A percentile compares a stretch with the other conserved stretches of the same genome.
Evolutionary conservation across 2,329 filamentous ascomycete species (phyloP).

Genomic region (Fusarium sp.): DNA sequence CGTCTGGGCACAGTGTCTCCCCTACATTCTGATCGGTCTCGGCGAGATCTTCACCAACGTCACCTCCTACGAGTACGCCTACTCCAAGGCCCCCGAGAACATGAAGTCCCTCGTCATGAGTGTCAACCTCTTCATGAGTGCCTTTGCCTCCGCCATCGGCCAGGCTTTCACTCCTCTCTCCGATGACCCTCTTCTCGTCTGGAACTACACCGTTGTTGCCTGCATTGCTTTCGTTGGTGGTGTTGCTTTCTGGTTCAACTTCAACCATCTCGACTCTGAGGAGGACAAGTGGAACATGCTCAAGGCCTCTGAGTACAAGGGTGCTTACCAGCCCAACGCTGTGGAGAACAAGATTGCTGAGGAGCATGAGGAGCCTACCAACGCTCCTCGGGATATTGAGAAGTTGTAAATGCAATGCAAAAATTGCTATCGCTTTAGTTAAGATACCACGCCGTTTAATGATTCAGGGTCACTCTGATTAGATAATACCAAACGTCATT

Average conservation of each 20-base stretch:
- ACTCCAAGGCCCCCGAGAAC: slow-evolving; percentile 82
- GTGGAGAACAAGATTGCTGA: slow-evolving; percentile 48
- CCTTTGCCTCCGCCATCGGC: slow-evolving; percentile 78
- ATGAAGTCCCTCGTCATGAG: slow-evolving; percentile 84
- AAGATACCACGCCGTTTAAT: slow-evolving; percentile 36
- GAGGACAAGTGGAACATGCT: slow-evolving; percentile 80
- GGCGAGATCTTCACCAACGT: slow-evolving; percentile 70
- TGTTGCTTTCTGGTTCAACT: slow-evolving; percentile 77
- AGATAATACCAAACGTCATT: slow-evolving; percentile 10
- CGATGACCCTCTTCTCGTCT: slow-evolving; percentile 75
- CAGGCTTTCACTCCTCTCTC: slow-evolving; percentile 76
- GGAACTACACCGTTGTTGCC: slow-evolving; percentile 79
- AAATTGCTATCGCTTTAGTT: slow-evolving; percentile 31
- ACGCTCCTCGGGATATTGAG: slow-evolving; percentile 41
- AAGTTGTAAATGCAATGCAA: slow-evolving; percentile 31
- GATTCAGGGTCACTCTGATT: slow-evolving; percentile 7
- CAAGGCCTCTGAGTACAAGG: slow-evolving; percentile 60
- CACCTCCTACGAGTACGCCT: slow-evolving; percentile 80
- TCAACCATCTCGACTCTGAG: slow-evolving; percentile 73
- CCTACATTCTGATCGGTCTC: slow-evolving; percentile 66
- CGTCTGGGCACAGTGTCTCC: slow-evolving; percentile 71
- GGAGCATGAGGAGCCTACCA: slow-evolving; percentile 34
- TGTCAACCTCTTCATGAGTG: slow-evolving; percentile 79
- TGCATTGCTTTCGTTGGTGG: slow-evolving; percentile 75
- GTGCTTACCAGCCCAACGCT: slow-evolving; percentile 57